Evolutionary conservation across 164 flowering plant genomes (phyloP).

Genomic region (Nymphaea colorata): DNA sequence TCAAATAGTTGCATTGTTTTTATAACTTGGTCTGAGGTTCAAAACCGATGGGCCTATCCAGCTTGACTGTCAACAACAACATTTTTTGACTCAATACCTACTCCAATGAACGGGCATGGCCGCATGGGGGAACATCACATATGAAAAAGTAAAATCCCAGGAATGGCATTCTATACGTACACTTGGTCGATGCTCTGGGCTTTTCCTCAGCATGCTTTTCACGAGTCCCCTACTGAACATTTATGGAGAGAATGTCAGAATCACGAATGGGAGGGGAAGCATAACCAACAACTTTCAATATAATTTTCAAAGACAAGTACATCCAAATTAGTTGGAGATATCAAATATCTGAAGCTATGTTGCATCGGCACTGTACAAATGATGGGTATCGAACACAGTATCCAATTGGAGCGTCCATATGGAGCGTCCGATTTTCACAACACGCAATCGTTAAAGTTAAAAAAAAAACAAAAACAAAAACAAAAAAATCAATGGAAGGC

Average conservation of each 20-base stretch:
- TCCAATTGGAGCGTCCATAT: neutral
- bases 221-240: conserved; percentile 74
- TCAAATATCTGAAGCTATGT: no score
- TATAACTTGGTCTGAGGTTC: no score
- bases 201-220: conserved; percentile 94
- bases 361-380: no score
- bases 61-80: neutral
- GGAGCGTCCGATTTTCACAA: no score
- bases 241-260: neutral
- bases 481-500: no score
- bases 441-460: no score
- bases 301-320: neutral
- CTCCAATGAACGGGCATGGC: neutral
- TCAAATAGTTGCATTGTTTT: no score
- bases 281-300: neutral
- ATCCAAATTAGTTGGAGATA: neutral
- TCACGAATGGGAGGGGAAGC: neutral
- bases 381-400: no score
- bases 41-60: no score
- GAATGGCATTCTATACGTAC: conserved; percentile 32
- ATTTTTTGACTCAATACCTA: neutral
- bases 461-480: no score
- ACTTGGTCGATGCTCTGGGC: conserved; percentile 90
- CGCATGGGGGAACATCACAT: no score
- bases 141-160: neutral